A percentile compares a stretch with the other conserved stretches of the same genome.
phyloP scores from a whole-genome alignment of 768 basidiomycete species.

The Trametes coccinea region DNA sequence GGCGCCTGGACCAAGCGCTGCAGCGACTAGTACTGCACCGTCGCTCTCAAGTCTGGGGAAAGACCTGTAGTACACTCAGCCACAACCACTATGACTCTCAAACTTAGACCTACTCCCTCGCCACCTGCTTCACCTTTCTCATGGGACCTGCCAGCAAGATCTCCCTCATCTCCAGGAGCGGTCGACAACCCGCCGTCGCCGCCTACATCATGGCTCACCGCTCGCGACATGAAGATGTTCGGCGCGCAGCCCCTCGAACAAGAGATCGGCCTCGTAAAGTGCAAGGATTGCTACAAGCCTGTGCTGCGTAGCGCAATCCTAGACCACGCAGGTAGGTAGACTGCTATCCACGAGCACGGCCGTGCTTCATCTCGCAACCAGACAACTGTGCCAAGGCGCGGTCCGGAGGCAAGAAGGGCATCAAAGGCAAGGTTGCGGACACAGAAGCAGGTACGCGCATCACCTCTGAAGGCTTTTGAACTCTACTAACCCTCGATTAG shows the following conservation, averaged over 20 bases:
- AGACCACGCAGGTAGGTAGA: constrained; percentile 71
- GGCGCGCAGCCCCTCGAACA: constrained; percentile 71
- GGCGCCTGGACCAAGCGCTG: too few relatives aligned
- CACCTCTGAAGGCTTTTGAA: too few relatives aligned
- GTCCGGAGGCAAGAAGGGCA: constrained; percentile 52
- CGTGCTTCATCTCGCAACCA: constrained; percentile 28
- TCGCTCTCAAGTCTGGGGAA: neutral
- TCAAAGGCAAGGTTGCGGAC: constrained; percentile 53
- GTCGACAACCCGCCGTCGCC: constrained; percentile 54
- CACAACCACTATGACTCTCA: constrained; percentile 39
- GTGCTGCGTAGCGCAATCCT: constrained; percentile 70
- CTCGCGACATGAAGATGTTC: constrained; percentile 86
- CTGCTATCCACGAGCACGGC: neutral
- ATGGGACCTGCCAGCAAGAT: constrained; percentile 50
- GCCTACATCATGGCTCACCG: constrained; percentile 83
- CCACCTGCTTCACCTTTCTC: constrained; percentile 58
- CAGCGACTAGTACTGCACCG: too few relatives aligned
- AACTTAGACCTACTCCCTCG: constrained; percentile 39
- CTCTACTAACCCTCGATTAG: too few relatives aligned
- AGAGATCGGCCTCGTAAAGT: constrained; percentile 67
- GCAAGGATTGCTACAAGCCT: constrained; percentile 81
- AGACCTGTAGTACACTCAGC: neutral
- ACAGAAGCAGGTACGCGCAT: constrained; percentile 40
- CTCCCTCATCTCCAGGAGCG: constrained; percentile 37
- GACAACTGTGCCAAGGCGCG: constrained; percentile 65